phyloP scores from a whole-genome alignment of 2,329 filamentous ascomycete genomes.

The Epichloe baconii region DNA sequence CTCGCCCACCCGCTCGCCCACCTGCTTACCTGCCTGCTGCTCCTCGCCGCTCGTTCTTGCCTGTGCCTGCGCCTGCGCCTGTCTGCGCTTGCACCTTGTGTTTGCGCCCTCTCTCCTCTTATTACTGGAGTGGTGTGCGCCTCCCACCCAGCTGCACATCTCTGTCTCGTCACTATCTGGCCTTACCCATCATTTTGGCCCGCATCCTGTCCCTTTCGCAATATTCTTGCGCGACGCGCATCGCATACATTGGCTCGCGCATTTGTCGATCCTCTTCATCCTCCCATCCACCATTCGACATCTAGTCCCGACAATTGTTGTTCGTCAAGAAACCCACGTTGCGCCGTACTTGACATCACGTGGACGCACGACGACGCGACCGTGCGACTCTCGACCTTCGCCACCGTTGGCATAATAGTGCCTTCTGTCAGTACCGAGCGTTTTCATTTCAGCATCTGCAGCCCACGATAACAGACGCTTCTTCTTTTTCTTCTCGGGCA shows the following conservation, averaged over 20 bases:
- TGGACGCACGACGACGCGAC: neutral
- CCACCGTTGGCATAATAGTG: neutral
- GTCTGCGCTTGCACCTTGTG: constrained; percentile 6
- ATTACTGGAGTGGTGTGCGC: constrained; percentile 1
- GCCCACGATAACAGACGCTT: neutral
- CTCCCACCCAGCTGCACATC: constrained; percentile 3
- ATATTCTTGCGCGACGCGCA: neutral
- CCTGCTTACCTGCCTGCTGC: neutral
- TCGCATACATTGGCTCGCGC: constrained; percentile 1
- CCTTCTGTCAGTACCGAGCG: neutral
- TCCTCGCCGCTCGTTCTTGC: constrained; percentile 1
- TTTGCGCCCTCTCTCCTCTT: constrained; percentile 3
- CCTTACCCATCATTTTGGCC: neutral
- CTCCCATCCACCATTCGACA: neutral
- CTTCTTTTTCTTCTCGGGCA: neutral
- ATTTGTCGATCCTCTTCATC: neutral
- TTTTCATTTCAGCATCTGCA: neutral
- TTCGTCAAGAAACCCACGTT: neutral
- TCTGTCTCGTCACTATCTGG: neutral
- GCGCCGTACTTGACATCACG: neutral
- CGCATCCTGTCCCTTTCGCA: neutral
- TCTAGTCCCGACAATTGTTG: neutral
- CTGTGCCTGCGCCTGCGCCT: constrained; percentile 8
- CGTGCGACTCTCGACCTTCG: neutral
- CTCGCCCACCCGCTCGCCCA: neutral